A percentile compares a stretch with the other conserved stretches of the same genome.
phyloP scores from a whole-genome alignment of 805 yeast genomes.

The Monosporozyma siamensis region DNA sequence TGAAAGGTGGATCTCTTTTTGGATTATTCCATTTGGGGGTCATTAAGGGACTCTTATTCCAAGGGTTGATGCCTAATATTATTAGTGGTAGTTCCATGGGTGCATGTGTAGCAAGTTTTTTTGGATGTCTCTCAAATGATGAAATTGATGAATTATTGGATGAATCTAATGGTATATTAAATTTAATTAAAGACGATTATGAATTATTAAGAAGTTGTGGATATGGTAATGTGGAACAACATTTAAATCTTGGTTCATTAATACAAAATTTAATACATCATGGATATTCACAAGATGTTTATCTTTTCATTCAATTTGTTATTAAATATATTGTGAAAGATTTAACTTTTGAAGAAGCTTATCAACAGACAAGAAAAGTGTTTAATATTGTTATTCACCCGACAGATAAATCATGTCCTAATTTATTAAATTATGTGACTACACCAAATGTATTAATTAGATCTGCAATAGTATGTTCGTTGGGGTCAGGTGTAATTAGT shows the following conservation, averaged over 20 bases:
- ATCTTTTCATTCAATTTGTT: slow-evolving; percentile 70
- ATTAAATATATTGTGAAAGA: slow-evolving; percentile 59
- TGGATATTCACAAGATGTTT: slow-evolving; percentile 81
- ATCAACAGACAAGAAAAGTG: slow-evolving; percentile 63
- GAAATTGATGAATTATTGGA: slow-evolving; percentile 45
- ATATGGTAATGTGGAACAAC: slow-evolving; percentile 31
- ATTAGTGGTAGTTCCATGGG: slow-evolving; percentile 92
- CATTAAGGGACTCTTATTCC: slow-evolving; percentile 67
- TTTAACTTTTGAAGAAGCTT: slow-evolving; percentile 90
- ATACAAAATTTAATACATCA: slow-evolving; percentile 67
- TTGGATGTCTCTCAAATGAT: slow-evolving; percentile 61
- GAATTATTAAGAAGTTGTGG: slow-evolving; percentile 46
- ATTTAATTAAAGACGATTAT: slow-evolving; percentile 47
- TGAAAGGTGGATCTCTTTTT: slow-evolving; percentile 93
- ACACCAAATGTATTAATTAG: slow-evolving; percentile 86
- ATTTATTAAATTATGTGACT: slow-evolving; percentile 76
- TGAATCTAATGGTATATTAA: slow-evolving; percentile 26
- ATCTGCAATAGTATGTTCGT: slow-evolving; percentile 83
- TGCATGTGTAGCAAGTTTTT: slow-evolving; percentile 81
- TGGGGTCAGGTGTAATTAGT: slow-evolving; percentile 61
- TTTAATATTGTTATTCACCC: slow-evolving; percentile 84
- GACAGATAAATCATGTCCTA: slow-evolving; percentile 48
- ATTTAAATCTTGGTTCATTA: slow-evolving; percentile 45
- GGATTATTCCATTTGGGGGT: slow-evolving; percentile 94
- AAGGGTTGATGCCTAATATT: slow-evolving; percentile 71